Evolutionary conservation across 1,139 yeast genomes (phyloP), one percentile per base, ranked within the genome.

Genomic region (Wickerhamomyces sp.): DNA sequence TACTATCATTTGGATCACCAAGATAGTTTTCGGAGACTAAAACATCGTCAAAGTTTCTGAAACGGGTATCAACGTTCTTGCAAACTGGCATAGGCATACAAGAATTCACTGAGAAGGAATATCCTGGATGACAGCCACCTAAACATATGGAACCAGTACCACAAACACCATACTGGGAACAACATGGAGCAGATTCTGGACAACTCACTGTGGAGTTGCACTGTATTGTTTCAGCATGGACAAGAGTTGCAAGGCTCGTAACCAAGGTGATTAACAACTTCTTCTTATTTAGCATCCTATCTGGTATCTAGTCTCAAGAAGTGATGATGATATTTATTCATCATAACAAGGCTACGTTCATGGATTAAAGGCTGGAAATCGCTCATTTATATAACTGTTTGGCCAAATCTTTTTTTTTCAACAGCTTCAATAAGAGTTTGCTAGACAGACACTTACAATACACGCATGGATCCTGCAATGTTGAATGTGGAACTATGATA

Each of bases 111-210:
- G 42, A 40, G 62, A 58, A 78, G 0, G 84, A 79, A 53, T 51
- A 75, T 43, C 72, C 64, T 41, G 80, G 72, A 60, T 79, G 79
- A 66, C 86, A 80, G 39, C 95, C 93, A 42, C 89, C 91, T 43
- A 89, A 71, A 70, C 96, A 89, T 62, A 75, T 71, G 3, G 81
- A 70, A 2, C 96, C 96, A 15, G 83, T 74, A 45, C 96, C 96
- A 72, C 96, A 89, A n/a, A 67, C 71, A 36, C 95, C 95, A 57
- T 79, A 85, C 54, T 82, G 88, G 23, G 90, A 82, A 63, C 96
- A 89, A 62, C 96, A 89, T 40, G 96, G 96, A 44, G 67, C 57
- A 39, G 72, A 74, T 55, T 78, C 76, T 0, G 96, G 96, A 67
- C 96, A 89, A 5, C 58, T 44, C 3, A 51, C 45, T 2, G 65